Conservation (phyloP, 345 rosid genomes). For the Raphanus raphanistrum region DNA sequence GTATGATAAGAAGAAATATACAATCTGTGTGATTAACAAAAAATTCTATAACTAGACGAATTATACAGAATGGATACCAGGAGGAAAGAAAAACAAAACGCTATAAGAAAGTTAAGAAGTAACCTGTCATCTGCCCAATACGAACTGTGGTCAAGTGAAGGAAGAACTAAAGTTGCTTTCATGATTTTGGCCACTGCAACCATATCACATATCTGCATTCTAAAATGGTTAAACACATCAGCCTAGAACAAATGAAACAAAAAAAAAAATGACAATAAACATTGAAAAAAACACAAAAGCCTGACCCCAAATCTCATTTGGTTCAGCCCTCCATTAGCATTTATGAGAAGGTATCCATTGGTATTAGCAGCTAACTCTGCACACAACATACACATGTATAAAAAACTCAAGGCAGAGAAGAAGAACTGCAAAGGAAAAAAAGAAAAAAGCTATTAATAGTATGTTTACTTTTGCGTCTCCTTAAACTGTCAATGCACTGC, state of each 20-base stretch:
- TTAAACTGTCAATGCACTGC: constrained; percentile 64
- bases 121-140: constrained; percentile 96
- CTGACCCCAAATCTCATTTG: constrained; percentile 99
- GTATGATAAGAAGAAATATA: background rate
- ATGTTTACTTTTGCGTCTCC: constrained; percentile 59
- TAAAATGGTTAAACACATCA: constrained; percentile 54
- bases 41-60: background rate
- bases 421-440: background rate
- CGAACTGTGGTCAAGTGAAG: constrained; percentile 87
- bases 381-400: background rate
- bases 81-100: background rate
- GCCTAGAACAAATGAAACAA: constrained; percentile 26
- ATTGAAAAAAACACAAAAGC: constrained; percentile 44
- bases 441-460: background rate
- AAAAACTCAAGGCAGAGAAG: background rate
- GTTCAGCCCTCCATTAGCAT: constrained; percentile 97
- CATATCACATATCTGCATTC: constrained; percentile 96
- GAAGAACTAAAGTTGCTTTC: constrained; percentile 95
- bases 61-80: background rate
- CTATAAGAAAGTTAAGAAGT: background rate
- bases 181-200: constrained; percentile 85
- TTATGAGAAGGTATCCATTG: constrained; percentile 80
- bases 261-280: background rate
- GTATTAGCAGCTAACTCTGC: constrained; percentile 73
- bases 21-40: no score